phyloP scores from a whole-genome alignment of 2,329 filamentous ascomycete genomes.

The Phialemoniopsis sp. region DNA sequence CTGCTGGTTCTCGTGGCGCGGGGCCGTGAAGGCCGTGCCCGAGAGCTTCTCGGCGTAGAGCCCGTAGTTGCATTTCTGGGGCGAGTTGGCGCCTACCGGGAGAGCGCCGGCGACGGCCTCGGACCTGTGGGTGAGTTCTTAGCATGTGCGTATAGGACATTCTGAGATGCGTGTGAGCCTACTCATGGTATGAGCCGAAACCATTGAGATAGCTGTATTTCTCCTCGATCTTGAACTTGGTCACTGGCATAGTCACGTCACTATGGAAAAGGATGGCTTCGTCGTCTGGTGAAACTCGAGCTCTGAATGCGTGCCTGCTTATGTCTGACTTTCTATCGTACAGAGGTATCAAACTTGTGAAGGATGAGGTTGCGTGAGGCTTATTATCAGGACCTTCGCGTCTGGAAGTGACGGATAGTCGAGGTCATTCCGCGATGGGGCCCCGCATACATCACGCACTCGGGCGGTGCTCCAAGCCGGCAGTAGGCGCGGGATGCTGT shows the following conservation, averaged over 20 bases:
- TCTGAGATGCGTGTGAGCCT: slow-evolving; percentile 18
- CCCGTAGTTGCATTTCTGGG: slow-evolving; percentile 73
- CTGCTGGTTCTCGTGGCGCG: slow-evolving; percentile 64
- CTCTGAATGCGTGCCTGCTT: too few species aligned
- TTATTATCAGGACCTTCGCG: too few species aligned
- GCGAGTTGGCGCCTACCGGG: slow-evolving; percentile 74
- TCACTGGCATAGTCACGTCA: slow-evolving; percentile 39
- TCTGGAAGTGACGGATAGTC: too few species aligned
- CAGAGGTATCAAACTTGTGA: too few species aligned
- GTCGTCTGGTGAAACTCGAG: too few species aligned
- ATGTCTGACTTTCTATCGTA: too few species aligned
- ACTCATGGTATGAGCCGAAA: slow-evolving; percentile 77
- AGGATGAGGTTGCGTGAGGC: too few species aligned
- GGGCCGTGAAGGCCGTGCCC: slow-evolving; percentile 68
- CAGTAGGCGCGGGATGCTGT: too few species aligned
- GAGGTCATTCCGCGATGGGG: too few species aligned
- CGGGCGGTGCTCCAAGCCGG: too few species aligned
- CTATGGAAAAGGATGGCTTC: too few species aligned
- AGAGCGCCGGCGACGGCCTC: slow-evolving; percentile 73
- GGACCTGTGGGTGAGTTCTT: slow-evolving; percentile 55
- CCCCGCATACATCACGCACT: too few species aligned
- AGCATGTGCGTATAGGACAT: background rate
- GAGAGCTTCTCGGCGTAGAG: slow-evolving; percentile 81
- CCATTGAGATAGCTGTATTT: slow-evolving; percentile 75
- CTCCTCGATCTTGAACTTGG: slow-evolving; percentile 41